phyloP scores from a whole-genome alignment of 2,329 filamentous ascomycete species.

The Claviceps pazoutovae region DNA sequence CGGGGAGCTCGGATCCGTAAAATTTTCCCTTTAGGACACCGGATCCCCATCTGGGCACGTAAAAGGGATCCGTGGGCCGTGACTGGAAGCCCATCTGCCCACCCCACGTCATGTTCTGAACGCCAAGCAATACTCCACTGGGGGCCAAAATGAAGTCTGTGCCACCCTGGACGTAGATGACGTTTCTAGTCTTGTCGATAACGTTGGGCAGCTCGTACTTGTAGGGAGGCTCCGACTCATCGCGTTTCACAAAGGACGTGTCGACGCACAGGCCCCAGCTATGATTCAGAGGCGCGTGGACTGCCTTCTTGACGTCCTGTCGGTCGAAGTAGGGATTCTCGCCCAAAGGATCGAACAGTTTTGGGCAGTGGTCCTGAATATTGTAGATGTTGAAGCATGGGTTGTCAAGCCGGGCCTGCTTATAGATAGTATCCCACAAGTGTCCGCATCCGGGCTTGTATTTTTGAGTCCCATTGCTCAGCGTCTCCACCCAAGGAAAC shows the following conservation, averaged over 20 bases:
- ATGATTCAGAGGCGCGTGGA: slow-evolving; percentile 43
- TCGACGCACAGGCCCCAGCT: slow-evolving; percentile 8
- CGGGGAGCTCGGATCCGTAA: slow-evolving; percentile 29
- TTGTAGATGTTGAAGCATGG: slow-evolving; percentile 73
- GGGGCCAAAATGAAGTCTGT: slow-evolving; percentile 54
- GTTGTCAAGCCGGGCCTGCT: slow-evolving; percentile 44
- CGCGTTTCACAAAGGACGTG: slow-evolving; percentile 9
- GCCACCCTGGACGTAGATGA: slow-evolving; percentile 59
- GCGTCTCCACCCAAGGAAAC: slow-evolving; percentile 27
- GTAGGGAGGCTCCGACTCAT: slow-evolving; percentile 28
- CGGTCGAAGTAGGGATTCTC: slow-evolving; percentile 67
- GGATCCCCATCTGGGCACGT: slow-evolving; percentile 36
- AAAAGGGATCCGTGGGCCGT: slow-evolving; percentile 47
- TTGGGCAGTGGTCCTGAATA: slow-evolving; percentile 56
- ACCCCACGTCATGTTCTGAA: slow-evolving; percentile 74
- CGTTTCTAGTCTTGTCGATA: slow-evolving; percentile 59
- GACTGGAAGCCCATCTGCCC: slow-evolving; percentile 56
- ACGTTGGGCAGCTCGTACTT: slow-evolving; percentile 51
- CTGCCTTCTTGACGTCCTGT: slow-evolving; percentile 51
- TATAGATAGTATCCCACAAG: slow-evolving; percentile 40
- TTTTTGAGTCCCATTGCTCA: slow-evolving; percentile 14
- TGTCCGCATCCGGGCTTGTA: slow-evolving; percentile 36
- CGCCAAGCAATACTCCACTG: slow-evolving; percentile 55
- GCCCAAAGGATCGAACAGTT: slow-evolving; percentile 54
- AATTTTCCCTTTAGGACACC: slow-evolving; percentile 31